A percentile compares a stretch with the other conserved stretches of the same genome.
These are phyloP conservation scores for Hymenoscyphus scutula DNA, from an alignment of 2,329 filamentous ascomycete genomes.

Conservation along the genomic window DNA sequence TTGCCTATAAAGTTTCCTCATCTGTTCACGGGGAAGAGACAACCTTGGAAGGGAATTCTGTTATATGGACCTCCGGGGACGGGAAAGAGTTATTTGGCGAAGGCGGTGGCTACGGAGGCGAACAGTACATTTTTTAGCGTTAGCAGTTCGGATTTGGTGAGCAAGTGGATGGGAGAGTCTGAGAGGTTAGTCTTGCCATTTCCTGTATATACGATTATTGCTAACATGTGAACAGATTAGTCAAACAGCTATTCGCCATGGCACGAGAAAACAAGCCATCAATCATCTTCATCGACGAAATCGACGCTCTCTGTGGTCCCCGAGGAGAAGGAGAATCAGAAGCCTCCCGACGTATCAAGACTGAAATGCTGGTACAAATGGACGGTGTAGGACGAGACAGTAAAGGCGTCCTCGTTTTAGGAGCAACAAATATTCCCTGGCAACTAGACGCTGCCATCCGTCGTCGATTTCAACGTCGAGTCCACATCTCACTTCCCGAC, in stretches of 20 bases:
- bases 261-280: slow-evolving; percentile 96
- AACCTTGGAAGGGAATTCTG: slow-evolving; percentile 97
- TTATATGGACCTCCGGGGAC: slow-evolving; percentile 95
- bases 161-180: slow-evolving; percentile 99
- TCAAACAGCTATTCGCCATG: slow-evolving; percentile 97
- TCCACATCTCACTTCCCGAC: slow-evolving; percentile 93
- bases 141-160: slow-evolving; percentile 93
- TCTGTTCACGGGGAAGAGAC: slow-evolving; percentile 90
- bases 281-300: slow-evolving; percentile 98
- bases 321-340: slow-evolving; percentile 94
- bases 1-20: slow-evolving; percentile 98
- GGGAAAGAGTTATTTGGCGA: slow-evolving; percentile 95
- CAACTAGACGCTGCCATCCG: slow-evolving; percentile 95
- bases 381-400: slow-evolving; percentile 97
- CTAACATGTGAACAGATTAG: slow-evolving; percentile 49
- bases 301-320: slow-evolving; percentile 92
- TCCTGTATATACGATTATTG: not conserved
- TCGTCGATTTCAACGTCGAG: slow-evolving; percentile 90
- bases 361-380: slow-evolving; percentile 97
- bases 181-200: slow-evolving; percentile 64
- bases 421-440: slow-evolving; percentile 98
- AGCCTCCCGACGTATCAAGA: slow-evolving; percentile 96
- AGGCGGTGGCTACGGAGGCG: slow-evolving; percentile 95
- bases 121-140: slow-evolving; percentile 99
- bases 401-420: slow-evolving; percentile 88